Base-by-base conservation (phyloP, 139 green algal species). In the Chlorokybus atmophyticus region DNA sequence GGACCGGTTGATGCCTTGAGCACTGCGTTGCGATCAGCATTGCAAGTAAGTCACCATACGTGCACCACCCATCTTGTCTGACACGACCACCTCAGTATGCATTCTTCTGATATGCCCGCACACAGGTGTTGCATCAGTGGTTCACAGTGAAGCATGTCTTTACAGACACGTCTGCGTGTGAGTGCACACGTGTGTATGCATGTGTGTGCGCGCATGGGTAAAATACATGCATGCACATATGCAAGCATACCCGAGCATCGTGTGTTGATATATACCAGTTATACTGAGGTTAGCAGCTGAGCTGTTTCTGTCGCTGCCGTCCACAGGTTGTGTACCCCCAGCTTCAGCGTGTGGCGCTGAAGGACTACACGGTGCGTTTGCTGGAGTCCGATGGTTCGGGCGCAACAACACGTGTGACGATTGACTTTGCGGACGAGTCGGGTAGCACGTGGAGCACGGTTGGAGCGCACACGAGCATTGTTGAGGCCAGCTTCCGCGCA, bases 361-460 rank as follows among this genome's bases (percentile, higher is more conserved):
- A 27, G 41, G 66, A 77, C 55, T 77, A 71, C 40, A 21, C 35
- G 26, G 66, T 77, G 19, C 58, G 55, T 32, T 57, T 76, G 32
- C 31, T 76, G 17, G 59, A 70, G 53, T 7, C 10, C n/a, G 6
- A 17, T 19, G 32, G 49, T 2, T 55, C 50, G 29, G 39, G 40
- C 38, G 67, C 59, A n/a, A 78, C 55, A 32, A 77, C 69, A 1
- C 52, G 67, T 2, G 69, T 77, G 4, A 77, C 67, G 23, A 76
- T 72, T 24, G 59, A 75, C 31, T 76, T 76, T 28, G 21, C 5
- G 19, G 58, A 77, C 28, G 5, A 17, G 31, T 25, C 8, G 4
- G 62, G 55, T 1, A 23, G 23, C 2, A 70, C 21, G 2, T 70
- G 62, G 56, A 62, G 48, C 50, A 71, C 56, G 10, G 55, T 68